Percentiles rank a stretch among this genome's conserved stretches.
Evolutionary conservation across 2,329 filamentous ascomycete genomes (phyloP).

Genomic region (Geosmithia morbida): DNA sequence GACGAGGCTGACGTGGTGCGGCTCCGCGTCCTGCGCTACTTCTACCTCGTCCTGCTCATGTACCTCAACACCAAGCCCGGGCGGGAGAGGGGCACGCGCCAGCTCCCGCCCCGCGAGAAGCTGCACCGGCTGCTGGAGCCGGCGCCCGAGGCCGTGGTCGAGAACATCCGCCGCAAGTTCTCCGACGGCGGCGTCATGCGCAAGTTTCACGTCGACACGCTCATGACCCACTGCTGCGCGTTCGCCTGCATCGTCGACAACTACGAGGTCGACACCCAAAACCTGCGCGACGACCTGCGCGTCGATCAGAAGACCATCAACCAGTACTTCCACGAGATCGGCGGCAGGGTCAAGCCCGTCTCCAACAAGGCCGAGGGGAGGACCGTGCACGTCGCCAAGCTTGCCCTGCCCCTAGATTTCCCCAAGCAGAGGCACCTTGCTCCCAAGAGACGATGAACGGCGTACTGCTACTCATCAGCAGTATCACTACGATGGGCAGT

Average conservation of each 20-base stretch:
- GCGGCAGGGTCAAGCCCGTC: slow-evolving; percentile 45
- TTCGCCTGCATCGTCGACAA: slow-evolving; percentile 59
- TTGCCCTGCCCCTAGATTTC: slow-evolving; percentile 70
- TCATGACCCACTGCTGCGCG: slow-evolving; percentile 60
- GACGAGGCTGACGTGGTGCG: slow-evolving; percentile 27
- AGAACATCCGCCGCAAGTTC: slow-evolving; percentile 56
- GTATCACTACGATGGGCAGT: no score
- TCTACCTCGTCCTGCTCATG: slow-evolving; percentile 42
- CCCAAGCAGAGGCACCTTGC: slow-evolving; percentile 40
- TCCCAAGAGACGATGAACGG: slow-evolving; percentile 6
- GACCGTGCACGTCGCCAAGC: slow-evolving; percentile 43
- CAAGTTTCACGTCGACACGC: slow-evolving; percentile 56
- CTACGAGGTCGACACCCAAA: slow-evolving; percentile 56
- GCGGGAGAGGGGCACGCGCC: slow-evolving; percentile 28
- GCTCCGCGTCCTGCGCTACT: slow-evolving; percentile 45
- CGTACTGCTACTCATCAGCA: not conserved
- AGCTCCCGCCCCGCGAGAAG: slow-evolving; percentile 47
- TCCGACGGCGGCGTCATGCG: slow-evolving; percentile 48
- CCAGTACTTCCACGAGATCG: slow-evolving; percentile 64
- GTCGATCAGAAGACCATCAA: slow-evolving; percentile 57
- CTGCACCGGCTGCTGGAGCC: slow-evolving; percentile 40
- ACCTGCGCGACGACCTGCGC: slow-evolving; percentile 57
- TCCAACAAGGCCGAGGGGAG: slow-evolving; percentile 43
- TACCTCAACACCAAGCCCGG: slow-evolving; percentile 30
- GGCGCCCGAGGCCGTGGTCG: slow-evolving; percentile 47